Conservation (phyloP, 2,329 filamentous ascomycete species). For the Neofusicoccum umdonicola region DNA sequence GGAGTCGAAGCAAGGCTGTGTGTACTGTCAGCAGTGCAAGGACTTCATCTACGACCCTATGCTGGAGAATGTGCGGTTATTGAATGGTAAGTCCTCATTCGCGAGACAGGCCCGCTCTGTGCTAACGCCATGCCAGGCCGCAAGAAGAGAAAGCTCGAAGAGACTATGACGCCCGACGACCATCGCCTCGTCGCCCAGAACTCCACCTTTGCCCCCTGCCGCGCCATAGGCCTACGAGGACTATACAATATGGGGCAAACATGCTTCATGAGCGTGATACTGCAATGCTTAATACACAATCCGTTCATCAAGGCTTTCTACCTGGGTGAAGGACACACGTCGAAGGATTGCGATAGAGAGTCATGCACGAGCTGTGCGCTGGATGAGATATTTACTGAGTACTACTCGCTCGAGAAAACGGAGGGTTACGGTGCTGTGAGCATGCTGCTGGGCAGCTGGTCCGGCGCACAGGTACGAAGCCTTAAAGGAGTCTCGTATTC, state of each 20-base stretch:
- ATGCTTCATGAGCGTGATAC: conserved; percentile 95
- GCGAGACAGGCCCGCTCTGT: background rate
- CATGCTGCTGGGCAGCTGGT: conserved; percentile 87
- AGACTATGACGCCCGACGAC: conserved; percentile 63
- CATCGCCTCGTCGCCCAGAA: conserved; percentile 75
- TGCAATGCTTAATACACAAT: conserved; percentile 92
- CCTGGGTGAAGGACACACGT: conserved; percentile 83
- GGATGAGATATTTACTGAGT: conserved; percentile 63
- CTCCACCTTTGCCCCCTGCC: conserved; percentile 75
- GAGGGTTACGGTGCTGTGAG: conserved; percentile 89
- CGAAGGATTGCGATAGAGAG: conserved; percentile 64
- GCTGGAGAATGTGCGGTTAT: conserved; percentile 70
- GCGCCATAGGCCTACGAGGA: conserved; percentile 82
- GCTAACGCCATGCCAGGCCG: conserved; percentile 22
- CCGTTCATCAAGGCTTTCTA: conserved; percentile 90
- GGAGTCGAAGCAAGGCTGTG: conserved; percentile 69
- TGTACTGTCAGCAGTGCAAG: conserved; percentile 79
- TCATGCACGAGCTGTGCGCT: conserved; percentile 61
- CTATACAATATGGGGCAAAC: conserved; percentile 98
- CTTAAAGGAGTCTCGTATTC: background rate
- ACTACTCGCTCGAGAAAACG: conserved; percentile 70
- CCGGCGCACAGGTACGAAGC: conserved; percentile 65
- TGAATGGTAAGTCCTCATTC: conserved; percentile 56
- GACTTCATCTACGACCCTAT: conserved; percentile 82
- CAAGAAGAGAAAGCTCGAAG: conserved; percentile 74